Evolutionary conservation across 2,329 filamentous ascomycete genomes (phyloP).

Genomic region (Nigrospora oryzae): DNA sequence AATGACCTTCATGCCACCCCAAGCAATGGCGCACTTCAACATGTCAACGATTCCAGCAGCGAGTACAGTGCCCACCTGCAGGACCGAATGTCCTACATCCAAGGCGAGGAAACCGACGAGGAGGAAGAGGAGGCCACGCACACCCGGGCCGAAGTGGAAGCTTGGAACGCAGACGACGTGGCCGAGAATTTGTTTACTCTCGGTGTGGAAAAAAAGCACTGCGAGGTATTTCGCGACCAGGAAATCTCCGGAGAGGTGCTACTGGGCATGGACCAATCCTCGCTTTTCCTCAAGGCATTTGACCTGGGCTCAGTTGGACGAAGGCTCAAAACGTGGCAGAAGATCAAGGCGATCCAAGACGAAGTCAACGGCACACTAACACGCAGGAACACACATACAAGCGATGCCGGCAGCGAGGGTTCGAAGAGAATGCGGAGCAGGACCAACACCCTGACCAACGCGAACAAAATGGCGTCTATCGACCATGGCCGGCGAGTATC

Average conservation of each 20-base stretch:
- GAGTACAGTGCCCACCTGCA: slow-evolving; percentile 78
- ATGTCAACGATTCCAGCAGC: slow-evolving; percentile 71
- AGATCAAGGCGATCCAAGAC: slow-evolving; percentile 85
- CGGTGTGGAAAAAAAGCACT: slow-evolving; percentile 83
- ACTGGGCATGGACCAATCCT: slow-evolving; percentile 89
- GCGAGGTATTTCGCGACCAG: slow-evolving; percentile 89
- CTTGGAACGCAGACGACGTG: slow-evolving; percentile 75
- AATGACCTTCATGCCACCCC: slow-evolving; percentile 64
- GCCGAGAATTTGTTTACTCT: slow-evolving; percentile 80
- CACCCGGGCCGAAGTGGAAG: slow-evolving; percentile 62
- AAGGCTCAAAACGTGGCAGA: slow-evolving; percentile 91
- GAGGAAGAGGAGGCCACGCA: slow-evolving; percentile 76
- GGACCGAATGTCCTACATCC: slow-evolving; percentile 79
- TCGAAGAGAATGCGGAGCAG: slow-evolving; percentile 41
- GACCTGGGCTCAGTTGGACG: slow-evolving; percentile 86
- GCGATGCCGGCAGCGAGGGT: slow-evolving; percentile 50
- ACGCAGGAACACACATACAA: slow-evolving; percentile 45
- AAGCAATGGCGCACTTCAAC: slow-evolving; percentile 41
- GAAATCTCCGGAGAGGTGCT: slow-evolving; percentile 93
- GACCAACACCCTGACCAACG: slow-evolving; percentile 47
- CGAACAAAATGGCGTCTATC: slow-evolving; percentile 30
- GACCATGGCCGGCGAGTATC: slow-evolving; percentile 41
- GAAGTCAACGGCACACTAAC: slow-evolving; percentile 55
- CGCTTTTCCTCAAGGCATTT: slow-evolving; percentile 91
- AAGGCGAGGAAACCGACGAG: slow-evolving; percentile 90